Evolutionary conservation across 208 protist genomes (phyloP).

Genomic region (Jaenimonas drosophilae): DNA sequence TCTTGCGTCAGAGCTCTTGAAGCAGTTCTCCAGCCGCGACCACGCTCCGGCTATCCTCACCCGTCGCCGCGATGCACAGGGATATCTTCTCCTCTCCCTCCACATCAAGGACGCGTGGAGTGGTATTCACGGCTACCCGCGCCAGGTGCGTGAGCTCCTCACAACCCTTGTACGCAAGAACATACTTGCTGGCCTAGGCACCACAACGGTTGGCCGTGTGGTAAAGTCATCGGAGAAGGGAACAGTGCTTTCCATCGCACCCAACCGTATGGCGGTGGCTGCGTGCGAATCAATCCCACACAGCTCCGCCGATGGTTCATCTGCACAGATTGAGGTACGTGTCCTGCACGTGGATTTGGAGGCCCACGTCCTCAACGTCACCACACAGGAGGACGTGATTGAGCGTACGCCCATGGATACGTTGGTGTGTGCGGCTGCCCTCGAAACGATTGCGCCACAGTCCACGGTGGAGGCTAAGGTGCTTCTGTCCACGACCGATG

Average conservation of each 20-base stretch:
- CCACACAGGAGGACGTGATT: slow-evolving; percentile 45
- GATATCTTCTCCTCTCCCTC: slow-evolving; percentile 64
- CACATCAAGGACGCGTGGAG: slow-evolving; percentile 50
- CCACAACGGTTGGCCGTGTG: slow-evolving; percentile 48
- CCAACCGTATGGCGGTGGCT: slow-evolving; percentile 58
- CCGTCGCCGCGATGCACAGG: slow-evolving; percentile 51
- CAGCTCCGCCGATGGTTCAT: neutral
- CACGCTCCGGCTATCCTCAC: slow-evolving; percentile 30
- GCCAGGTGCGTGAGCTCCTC: slow-evolving; percentile 31
- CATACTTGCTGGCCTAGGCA: slow-evolving; percentile 64
- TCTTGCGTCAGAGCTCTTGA: slow-evolving; percentile 57
- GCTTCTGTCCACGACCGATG: slow-evolving; percentile 70
- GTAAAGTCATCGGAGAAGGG: slow-evolving; percentile 44
- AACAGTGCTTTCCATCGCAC: slow-evolving; percentile 35
- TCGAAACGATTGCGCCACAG: slow-evolving; percentile 24
- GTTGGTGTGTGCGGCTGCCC: slow-evolving; percentile 15
- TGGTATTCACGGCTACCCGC: slow-evolving; percentile 35
- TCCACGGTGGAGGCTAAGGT: slow-evolving; percentile 37
- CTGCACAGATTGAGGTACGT: slow-evolving; percentile 48
- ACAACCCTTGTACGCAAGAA: slow-evolving; percentile 70
- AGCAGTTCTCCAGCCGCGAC: slow-evolving; percentile 39
- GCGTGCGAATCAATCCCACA: slow-evolving; percentile 34
- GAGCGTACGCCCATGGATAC: slow-evolving; percentile 60
- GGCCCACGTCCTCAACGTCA: slow-evolving; percentile 58
- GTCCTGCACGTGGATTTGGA: slow-evolving; percentile 75